Conservation (phyloP, 768 basidiomycete genomes). For the Leccinellum rugosiceps region DNA sequence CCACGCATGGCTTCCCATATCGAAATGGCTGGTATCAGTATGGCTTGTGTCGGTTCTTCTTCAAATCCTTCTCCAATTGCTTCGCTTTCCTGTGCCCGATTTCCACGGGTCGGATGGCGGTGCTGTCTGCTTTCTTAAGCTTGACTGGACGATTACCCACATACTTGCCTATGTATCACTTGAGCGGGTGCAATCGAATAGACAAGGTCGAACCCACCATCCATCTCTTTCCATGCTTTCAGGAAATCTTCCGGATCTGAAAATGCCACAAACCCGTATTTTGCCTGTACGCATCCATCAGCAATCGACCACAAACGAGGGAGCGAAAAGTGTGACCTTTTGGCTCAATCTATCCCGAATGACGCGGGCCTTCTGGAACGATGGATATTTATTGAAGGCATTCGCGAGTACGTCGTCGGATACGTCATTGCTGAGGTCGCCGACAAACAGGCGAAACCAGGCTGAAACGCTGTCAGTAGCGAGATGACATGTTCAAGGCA, state of each 20-base stretch:
- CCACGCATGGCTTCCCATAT: background rate
- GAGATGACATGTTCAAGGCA: background rate
- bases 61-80: constrained; percentile 83
- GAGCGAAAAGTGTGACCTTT: constrained; percentile 54
- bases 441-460: constrained; percentile 97
- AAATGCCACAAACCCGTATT: constrained; percentile 96
- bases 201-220: constrained; percentile 55
- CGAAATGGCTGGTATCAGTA: constrained; percentile 45
- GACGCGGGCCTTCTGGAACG: constrained; percentile 93
- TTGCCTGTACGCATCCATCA: constrained; percentile 55
- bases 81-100: constrained; percentile 93
- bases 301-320: background rate
- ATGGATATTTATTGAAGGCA: constrained; percentile 90
- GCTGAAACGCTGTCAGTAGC: constrained; percentile 42
- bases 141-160: constrained; percentile 97
- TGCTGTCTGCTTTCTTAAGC: constrained; percentile 89
- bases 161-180: constrained; percentile 72
- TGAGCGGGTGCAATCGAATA: constrained; percentile 1
- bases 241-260: constrained; percentile 98
- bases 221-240: constrained; percentile 99
- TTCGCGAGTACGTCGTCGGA: constrained; percentile 91
- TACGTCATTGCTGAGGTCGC: constrained; percentile 97
- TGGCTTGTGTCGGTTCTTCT: constrained; percentile 86
- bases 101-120: constrained; percentile 83
- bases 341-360: constrained; percentile 91